These are phyloP conservation scores for Pseudocercospora ulei DNA, from an alignment of 2,329 filamentous ascomycete genomes.

Conservation along the genomic window DNA sequence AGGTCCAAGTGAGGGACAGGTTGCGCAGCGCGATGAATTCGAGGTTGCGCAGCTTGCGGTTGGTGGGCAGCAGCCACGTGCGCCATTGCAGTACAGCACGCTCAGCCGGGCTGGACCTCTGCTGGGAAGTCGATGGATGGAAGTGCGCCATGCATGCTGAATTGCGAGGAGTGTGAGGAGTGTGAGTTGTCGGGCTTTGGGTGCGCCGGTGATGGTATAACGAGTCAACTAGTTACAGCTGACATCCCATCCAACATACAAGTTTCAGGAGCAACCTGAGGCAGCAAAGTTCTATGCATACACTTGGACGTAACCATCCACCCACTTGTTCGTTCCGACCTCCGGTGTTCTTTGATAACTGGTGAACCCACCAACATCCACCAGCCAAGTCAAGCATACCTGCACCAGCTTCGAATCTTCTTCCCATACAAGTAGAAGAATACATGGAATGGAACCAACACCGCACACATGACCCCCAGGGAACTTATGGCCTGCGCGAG, in stretches of 20 bases:
- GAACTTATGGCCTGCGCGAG: slow-evolving; percentile 5
- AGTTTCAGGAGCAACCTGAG: no score
- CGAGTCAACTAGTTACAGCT: no score
- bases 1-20: slow-evolving; percentile 55
- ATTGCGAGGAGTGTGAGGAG: not conserved
- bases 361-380: no score
- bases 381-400: no score
- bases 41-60: slow-evolving; percentile 79
- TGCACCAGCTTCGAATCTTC: slow-evolving; percentile 14
- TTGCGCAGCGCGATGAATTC: slow-evolving; percentile 81
- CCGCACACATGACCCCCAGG: slow-evolving; percentile 10
- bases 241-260: no score
- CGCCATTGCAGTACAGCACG: slow-evolving; percentile 18
- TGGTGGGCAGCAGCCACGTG: slow-evolving; percentile 54
- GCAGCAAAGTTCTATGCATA: no score
- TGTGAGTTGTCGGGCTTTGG: no score
- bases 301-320: no score
- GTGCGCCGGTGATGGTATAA: not conserved
- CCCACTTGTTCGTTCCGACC: no score
- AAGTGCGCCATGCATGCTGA: slow-evolving; percentile 24
- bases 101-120: slow-evolving; percentile 34
- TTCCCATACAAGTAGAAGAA: slow-evolving; percentile 17
- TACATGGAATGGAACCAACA: slow-evolving; percentile 14
- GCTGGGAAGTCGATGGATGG: slow-evolving; percentile 19
- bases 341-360: no score